Evolutionary conservation across 2,329 filamentous ascomycete genomes (phyloP).

Genomic region (Orbilia ellipsospora): DNA sequence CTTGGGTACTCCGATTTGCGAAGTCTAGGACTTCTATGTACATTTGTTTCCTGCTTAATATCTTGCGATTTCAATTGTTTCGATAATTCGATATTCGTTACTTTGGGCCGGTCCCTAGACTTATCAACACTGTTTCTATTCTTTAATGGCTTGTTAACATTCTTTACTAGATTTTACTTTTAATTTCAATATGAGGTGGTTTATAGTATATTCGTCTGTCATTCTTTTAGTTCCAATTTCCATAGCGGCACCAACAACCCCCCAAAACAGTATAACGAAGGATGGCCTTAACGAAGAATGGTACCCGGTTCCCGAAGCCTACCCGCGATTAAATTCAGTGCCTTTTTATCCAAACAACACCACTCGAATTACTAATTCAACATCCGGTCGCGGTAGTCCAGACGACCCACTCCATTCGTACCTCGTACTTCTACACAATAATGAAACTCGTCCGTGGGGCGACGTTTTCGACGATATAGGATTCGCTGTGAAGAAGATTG

Average conservation of each 20-base stretch:
- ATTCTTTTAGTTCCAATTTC: constrained; percentile 6
- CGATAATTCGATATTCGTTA: neutral
- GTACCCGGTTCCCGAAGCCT: constrained; percentile 21
- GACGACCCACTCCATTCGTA: constrained; percentile 30
- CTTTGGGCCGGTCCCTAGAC: neutral
- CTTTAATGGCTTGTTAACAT: neutral
- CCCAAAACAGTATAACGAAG: neutral
- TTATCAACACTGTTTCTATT: neutral
- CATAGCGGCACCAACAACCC: constrained; percentile 18
- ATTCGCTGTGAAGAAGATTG: constrained; percentile 26
- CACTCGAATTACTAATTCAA: neutral
- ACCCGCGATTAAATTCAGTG: neutral
- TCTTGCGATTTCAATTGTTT: neutral
- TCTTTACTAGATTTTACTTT: neutral
- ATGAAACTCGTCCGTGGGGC: constrained; percentile 29
- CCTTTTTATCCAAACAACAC: neutral
- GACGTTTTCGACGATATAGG: constrained; percentile 40
- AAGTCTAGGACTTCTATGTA: neutral
- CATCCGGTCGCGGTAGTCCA: neutral
- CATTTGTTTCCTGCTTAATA: neutral
- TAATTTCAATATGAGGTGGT: neutral
- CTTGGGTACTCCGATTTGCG: no score
- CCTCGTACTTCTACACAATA: constrained; percentile 23
- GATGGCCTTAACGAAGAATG: constrained; percentile 17
- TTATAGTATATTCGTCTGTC: neutral